phyloP scores from a whole-genome alignment of 768 basidiomycete genomes.

The Tulasnella sp. region DNA sequence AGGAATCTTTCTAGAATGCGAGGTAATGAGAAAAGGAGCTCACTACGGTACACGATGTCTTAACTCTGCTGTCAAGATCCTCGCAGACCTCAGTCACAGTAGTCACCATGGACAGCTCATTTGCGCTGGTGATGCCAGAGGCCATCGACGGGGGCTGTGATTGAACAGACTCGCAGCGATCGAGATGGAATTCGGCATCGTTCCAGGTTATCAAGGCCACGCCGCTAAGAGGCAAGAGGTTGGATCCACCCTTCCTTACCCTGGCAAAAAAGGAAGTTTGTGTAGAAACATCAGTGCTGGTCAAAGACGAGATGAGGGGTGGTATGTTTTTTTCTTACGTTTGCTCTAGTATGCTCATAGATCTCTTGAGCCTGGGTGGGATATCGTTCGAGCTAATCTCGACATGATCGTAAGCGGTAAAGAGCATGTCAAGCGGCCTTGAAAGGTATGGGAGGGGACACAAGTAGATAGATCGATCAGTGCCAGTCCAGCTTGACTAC shows the following conservation, averaged over 20 bases:
- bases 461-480: too few relatives aligned
- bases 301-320: too few relatives aligned
- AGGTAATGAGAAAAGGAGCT: neutral
- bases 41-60: neutral
- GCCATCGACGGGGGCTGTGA: neutral
- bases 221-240: too few relatives aligned
- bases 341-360: neutral
- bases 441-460: neutral
- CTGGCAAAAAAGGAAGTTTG: too few relatives aligned
- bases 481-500: too few relatives aligned
- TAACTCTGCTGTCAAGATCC: neutral
- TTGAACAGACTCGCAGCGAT: neutral
- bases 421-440: constrained; percentile 2
- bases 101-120: too few relatives aligned
- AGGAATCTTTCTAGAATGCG: neutral
- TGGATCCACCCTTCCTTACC: too few relatives aligned
- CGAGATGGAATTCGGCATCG: neutral
- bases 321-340: neutral
- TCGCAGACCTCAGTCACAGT: neutral
- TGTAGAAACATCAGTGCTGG: too few relatives aligned
- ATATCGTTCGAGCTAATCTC: neutral
- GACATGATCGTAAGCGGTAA: constrained; percentile 1
- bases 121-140: too few relatives aligned
- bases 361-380: neutral
- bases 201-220: too few relatives aligned